Base-by-base conservation (phyloP, 345 rosid genomes). In the Populus pruinosa region DNA sequence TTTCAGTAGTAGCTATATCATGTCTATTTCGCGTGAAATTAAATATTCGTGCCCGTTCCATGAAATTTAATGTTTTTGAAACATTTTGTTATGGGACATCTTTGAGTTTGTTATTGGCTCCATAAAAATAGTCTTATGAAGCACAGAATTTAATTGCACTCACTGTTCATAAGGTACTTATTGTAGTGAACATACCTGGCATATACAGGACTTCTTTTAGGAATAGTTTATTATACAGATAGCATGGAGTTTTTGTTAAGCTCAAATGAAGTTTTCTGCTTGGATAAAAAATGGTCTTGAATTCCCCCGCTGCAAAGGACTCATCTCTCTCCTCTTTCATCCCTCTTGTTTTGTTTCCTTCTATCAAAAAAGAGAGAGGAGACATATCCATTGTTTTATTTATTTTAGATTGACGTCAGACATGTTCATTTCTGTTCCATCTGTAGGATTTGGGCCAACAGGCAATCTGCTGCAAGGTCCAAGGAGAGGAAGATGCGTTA, bases 381-480 rank as follows among this genome's bases (percentile, higher is more conserved):
- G 16, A n/a, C 25, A 43, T 29, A 0, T 59, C 38, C 5, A 55
- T 7, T 5, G 69, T 43, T 1, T 44, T 41, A 23, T 17, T 4
- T 14, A 5, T n/a, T 55, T 20, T 61, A 50, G 39, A 72, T 63
- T 74, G 64, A 43, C 21, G 5, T 25, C 67, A 68, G 35, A 71
- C 9, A 18, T 76, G 18, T 59, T 65, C 13, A 14, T 61, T 61
- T 76, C 50, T 61, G 21, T 72, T 29, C 23, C 29, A 33, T 70
- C n/a, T 41, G 38, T 77, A 96, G 99, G 91, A 92, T 96, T 64
- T 92, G 97, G 97, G 99, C 98, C 8, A 94, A 94, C 72, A 89
- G 98, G 88, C 99, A 94, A 83, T 94, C 99, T 2, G 99, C 99
- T 16, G 99, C 98, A 36, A 86, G 98, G 83, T 95, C 98, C 44